Evolutionary conservation across 108 stramenopile species (phyloP).

Genomic region (Schizochytrium sp.): DNA sequence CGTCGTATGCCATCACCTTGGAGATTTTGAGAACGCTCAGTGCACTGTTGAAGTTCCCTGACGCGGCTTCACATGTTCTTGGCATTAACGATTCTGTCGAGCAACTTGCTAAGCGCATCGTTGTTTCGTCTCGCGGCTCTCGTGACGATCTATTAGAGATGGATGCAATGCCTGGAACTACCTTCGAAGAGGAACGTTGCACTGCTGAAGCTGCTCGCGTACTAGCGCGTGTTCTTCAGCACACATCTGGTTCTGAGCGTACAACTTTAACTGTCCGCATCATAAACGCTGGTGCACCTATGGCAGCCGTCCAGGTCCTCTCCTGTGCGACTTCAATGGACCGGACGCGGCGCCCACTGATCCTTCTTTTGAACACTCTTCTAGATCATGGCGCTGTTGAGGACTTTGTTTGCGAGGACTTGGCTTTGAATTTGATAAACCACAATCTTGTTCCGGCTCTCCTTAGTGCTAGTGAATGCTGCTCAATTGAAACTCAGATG

Average conservation of each 20-base stretch:
- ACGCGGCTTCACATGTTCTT: neutral
- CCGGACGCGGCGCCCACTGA: conserved; percentile 13
- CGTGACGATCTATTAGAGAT: neutral
- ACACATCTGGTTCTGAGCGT: neutral
- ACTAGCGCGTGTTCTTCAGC: conserved; percentile 23
- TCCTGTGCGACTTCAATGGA: neutral
- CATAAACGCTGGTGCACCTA: neutral
- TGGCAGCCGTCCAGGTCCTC: neutral
- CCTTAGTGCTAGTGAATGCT: neutral
- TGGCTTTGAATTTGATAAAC: neutral
- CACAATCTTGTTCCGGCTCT: neutral
- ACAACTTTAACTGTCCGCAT: neutral
- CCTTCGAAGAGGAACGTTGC: neutral
- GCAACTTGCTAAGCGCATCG: neutral
- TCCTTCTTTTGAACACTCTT: conserved; percentile 1
- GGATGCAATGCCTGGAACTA: neutral
- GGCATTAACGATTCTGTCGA: neutral
- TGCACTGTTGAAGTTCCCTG: neutral
- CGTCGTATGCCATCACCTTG: neutral
- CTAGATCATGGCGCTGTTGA: neutral
- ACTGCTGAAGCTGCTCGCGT: conserved; percentile 16
- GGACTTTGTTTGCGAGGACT: neutral
- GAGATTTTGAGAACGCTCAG: neutral
- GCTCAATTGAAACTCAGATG: conserved; percentile 16
- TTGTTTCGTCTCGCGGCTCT: neutral